Conservation (phyloP, 345 rosid species). For the Brassica nigra region DNA sequence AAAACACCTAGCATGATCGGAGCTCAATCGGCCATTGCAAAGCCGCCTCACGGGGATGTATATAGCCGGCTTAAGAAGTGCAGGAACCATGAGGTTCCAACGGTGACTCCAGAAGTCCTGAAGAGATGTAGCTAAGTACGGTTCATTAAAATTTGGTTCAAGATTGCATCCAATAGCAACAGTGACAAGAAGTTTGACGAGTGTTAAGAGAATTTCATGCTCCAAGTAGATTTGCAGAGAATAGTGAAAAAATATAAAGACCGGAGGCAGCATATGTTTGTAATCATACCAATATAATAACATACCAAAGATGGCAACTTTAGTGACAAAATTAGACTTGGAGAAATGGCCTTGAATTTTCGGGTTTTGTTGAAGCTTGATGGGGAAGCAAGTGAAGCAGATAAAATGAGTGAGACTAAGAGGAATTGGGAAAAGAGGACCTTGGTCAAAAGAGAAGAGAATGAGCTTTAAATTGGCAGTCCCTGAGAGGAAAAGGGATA, state of each 20-base stretch:
- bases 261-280: conserved; percentile 37
- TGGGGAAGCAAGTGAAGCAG: conserved; percentile 53
- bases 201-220: background rate
- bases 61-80: background rate
- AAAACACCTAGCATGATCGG: background rate
- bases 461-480: conserved; percentile 54
- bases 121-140: background rate
- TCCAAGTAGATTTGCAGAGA: background rate
- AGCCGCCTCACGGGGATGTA: background rate
- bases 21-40: background rate
- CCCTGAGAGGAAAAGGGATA: conserved; percentile 49
- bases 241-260: background rate
- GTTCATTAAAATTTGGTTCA: background rate
- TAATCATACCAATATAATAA: conserved; percentile 36
- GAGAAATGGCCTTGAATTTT: conserved; percentile 18
- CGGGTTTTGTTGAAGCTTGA: conserved; percentile 45
- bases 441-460: conserved; percentile 47
- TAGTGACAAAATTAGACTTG: conserved; percentile 35
- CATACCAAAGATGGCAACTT: conserved; percentile 43
- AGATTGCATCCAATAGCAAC: background rate
- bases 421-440: conserved; percentile 46
- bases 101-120: background rate
- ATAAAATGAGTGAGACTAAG: conserved; percentile 39
- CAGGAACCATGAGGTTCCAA: background rate
- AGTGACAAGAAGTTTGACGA: background rate